A percentile compares a stretch with the other conserved stretches of the same genome.
These are phyloP conservation scores for Tetradesmus obliquus DNA, from an alignment of 139 green algal species.

Conservation along the genomic window DNA sequence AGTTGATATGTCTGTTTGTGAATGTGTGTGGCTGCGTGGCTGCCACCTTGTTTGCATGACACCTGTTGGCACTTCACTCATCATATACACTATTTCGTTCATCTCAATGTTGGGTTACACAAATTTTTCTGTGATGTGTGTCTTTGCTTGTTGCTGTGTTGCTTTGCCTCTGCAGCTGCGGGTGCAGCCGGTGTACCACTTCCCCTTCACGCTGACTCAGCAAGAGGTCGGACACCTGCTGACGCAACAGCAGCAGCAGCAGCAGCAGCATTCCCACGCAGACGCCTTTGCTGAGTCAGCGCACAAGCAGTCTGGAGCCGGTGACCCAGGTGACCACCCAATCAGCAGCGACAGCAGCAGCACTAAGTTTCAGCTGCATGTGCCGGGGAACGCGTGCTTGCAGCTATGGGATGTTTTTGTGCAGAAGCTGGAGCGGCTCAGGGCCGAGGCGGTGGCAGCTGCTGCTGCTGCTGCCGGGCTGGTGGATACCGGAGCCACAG, in stretches of 20 bases:
- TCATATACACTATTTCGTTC: too few species aligned
- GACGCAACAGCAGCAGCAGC: conserved; percentile 2
- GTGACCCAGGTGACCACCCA: neutral
- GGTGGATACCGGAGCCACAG: neutral
- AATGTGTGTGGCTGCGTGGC: too few species aligned
- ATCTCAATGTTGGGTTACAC: too few species aligned
- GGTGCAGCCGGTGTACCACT: conserved; percentile 23
- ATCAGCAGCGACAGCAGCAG: neutral
- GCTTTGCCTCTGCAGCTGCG: neutral
- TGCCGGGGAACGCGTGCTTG: neutral
- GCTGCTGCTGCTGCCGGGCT: neutral
- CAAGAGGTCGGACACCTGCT: conserved; percentile 5
- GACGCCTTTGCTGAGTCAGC: neutral
- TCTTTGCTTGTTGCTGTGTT: neutral
- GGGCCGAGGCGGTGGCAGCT: neutral
- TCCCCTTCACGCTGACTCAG: conserved; percentile 9
- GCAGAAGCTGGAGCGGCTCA: neutral
- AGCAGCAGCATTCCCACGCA: neutral
- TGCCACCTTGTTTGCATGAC: too few species aligned
- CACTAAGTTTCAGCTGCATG: neutral
- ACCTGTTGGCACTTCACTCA: too few species aligned
- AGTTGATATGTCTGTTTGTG: too few species aligned
- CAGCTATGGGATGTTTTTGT: conserved; percentile 17
- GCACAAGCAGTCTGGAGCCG: neutral
- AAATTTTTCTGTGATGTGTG: too few species aligned